phyloP scores from a whole-genome alignment of 2,329 filamentous ascomycete genomes.

The Uncinocarpus reesii region DNA sequence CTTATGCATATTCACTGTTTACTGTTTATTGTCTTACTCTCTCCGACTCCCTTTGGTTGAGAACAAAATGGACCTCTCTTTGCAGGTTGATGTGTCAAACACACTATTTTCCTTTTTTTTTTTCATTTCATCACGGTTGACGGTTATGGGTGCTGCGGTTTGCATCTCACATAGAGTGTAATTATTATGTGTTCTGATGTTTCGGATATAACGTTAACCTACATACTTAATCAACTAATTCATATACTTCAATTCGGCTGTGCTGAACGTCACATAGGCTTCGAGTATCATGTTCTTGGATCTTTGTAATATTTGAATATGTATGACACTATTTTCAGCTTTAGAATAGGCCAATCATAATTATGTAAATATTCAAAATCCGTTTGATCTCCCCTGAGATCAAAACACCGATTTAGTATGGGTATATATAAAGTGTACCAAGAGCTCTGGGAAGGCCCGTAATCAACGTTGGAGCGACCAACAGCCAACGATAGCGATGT shows the following conservation, averaged over 20 bases:
- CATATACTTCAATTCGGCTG: neutral
- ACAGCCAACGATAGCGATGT: no score
- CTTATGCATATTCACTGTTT: neutral
- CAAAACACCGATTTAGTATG: no score
- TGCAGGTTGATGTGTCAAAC: neutral
- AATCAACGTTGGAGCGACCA: no score
- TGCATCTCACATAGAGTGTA: conserved; percentile 6
- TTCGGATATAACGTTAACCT: conserved; percentile 3
- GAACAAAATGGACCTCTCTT: neutral
- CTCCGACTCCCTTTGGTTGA: neutral
- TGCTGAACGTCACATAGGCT: no score
- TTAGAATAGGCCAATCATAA: no score
- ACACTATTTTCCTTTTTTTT: neutral
- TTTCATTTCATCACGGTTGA: neutral
- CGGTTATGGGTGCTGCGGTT: neutral
- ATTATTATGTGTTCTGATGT: conserved; percentile 2
- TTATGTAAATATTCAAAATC: no score
- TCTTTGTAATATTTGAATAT: no score
- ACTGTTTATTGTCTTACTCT: neutral
- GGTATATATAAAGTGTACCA: no score
- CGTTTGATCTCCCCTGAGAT: no score
- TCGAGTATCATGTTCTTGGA: no score
- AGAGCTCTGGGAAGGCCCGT: no score
- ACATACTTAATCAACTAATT: conserved; percentile 2
- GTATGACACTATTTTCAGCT: no score